Conservation (phyloP, 441 rosid genomes). For the Breynia disticha region DNA sequence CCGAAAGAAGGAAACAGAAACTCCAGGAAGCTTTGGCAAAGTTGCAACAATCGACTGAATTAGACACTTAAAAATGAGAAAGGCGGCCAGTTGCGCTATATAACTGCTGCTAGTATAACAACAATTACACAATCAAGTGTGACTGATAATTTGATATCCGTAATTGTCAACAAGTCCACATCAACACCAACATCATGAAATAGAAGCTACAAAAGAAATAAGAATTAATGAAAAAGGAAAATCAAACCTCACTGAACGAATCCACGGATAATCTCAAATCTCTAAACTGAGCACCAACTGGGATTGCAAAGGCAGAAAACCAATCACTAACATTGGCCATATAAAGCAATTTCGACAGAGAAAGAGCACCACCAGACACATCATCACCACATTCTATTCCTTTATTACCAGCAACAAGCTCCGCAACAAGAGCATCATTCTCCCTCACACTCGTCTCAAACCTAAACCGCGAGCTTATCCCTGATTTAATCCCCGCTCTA, state of each 20-base stretch:
- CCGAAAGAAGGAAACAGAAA: too few species aligned
- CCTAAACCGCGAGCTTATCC: conserved; percentile 46
- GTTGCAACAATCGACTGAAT: too few species aligned
- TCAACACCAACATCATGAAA: background rate
- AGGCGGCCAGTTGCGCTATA: too few species aligned
- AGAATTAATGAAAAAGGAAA: background rate
- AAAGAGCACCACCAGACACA: conserved; percentile 36
- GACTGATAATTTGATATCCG: too few species aligned
- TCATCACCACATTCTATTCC: conserved; percentile 22
- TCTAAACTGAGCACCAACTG: conserved; percentile 71
- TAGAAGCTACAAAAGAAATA: too few species aligned
- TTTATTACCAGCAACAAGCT: conserved; percentile 45
- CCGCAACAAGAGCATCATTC: conserved; percentile 52
- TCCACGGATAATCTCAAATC: conserved; percentile 36
- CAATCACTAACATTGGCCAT: conserved; percentile 48
- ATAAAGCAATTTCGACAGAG: conserved; percentile 60
- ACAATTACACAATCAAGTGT: too few species aligned
- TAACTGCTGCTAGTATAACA: too few species aligned
- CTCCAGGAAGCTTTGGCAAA: too few species aligned
- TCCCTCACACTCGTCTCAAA: conserved; percentile 56
- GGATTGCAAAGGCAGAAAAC: conserved; percentile 61
- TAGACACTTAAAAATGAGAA: too few species aligned
- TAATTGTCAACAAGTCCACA: background rate
- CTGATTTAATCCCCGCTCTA: conserved; percentile 52
- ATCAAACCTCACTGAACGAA: conserved; percentile 44